A percentile compares a stretch with the other conserved stretches of the same genome.
phyloP scores from a whole-genome alignment of 2,329 filamentous ascomycete species.

The Mycosphaerella sp. region DNA sequence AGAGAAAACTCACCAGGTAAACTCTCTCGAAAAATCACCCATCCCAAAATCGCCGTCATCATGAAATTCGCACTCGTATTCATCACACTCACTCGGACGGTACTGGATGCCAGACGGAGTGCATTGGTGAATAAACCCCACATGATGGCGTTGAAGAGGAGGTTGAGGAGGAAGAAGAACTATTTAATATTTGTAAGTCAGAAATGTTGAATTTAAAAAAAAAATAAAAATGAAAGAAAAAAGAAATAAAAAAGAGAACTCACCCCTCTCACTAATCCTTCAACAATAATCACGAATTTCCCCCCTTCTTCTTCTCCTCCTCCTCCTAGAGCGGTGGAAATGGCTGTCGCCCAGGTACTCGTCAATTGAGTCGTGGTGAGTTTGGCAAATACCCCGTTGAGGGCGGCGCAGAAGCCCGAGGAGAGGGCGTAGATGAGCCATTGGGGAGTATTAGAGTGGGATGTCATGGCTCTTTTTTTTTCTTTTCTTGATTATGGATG shows the following conservation, averaged over 20 bases:
- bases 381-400: slow-evolving; percentile 80
- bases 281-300: slow-evolving; percentile 41
- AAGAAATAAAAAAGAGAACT: slow-evolving; percentile 22
- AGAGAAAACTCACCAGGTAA: slow-evolving; percentile 46
- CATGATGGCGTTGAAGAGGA: slow-evolving; percentile 73
- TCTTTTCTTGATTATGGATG: too few species aligned
- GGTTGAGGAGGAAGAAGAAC: slow-evolving; percentile 69
- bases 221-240: too few species aligned
- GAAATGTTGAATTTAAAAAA: too few species aligned
- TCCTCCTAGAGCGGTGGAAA: slow-evolving; percentile 33
- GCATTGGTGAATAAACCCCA: slow-evolving; percentile 77
- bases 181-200: slow-evolving; percentile 29
- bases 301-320: slow-evolving; percentile 24
- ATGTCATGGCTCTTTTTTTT: slow-evolving; percentile 3
- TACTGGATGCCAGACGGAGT: slow-evolving; percentile 65
- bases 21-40: slow-evolving; percentile 62
- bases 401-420: slow-evolving; percentile 70
- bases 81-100: slow-evolving; percentile 72
- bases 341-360: slow-evolving; percentile 44
- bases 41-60: slow-evolving; percentile 65
- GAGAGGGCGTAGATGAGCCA: slow-evolving; percentile 63
- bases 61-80: slow-evolving; percentile 80
- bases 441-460: slow-evolving; percentile 21
- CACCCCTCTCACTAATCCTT: slow-evolving; percentile 48
- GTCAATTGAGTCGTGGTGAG: slow-evolving; percentile 61